Evolutionary conservation across 129 eudicot species (phyloP).

Genomic region (Dittrichia graveolens): DNA sequence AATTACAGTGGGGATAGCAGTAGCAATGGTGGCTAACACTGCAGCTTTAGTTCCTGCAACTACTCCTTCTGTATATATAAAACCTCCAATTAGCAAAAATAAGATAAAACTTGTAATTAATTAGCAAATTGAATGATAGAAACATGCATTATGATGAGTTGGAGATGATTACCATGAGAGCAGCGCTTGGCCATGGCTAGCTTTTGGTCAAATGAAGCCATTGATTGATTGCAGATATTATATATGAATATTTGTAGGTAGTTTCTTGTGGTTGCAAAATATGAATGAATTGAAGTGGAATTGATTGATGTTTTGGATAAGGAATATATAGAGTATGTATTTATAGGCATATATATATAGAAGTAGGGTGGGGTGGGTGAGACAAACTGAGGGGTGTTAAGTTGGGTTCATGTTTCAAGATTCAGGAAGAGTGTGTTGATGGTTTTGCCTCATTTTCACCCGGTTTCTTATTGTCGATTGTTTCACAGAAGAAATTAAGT

Average conservation of each 20-base stretch:
- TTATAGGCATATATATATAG: slow-evolving; percentile 29
- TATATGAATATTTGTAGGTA: neutral
- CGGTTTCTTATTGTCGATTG: slow-evolving; percentile 31
- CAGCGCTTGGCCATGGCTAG: slow-evolving; percentile 85
- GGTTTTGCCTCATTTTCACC: slow-evolving; percentile 44
- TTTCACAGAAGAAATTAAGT: neutral
- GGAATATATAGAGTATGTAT: slow-evolving; percentile 29
- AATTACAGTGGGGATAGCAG: slow-evolving; percentile 90
- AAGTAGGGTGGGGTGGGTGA: slow-evolving; percentile 19
- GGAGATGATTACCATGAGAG: slow-evolving; percentile 61
- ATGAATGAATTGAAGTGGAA: neutral
- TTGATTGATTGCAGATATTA: neutral
- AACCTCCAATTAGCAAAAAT: neutral
- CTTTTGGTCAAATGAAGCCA: slow-evolving; percentile 70
- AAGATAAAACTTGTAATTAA: neutral
- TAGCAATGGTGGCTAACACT: slow-evolving; percentile 69
- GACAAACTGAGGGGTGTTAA: slow-evolving; percentile 31
- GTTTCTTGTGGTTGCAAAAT: neutral
- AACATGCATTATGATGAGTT: neutral
- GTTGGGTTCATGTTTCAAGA: slow-evolving; percentile 31
- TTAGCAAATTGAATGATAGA: neutral
- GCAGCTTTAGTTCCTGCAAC: slow-evolving; percentile 98
- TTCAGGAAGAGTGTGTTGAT: slow-evolving; percentile 40
- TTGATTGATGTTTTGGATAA: slow-evolving; percentile 21
- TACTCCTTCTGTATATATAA: slow-evolving; percentile 64